phyloP scores from a whole-genome alignment of 495 filamentous ascomycete genomes.

The Aspergillus hancockii region DNA sequence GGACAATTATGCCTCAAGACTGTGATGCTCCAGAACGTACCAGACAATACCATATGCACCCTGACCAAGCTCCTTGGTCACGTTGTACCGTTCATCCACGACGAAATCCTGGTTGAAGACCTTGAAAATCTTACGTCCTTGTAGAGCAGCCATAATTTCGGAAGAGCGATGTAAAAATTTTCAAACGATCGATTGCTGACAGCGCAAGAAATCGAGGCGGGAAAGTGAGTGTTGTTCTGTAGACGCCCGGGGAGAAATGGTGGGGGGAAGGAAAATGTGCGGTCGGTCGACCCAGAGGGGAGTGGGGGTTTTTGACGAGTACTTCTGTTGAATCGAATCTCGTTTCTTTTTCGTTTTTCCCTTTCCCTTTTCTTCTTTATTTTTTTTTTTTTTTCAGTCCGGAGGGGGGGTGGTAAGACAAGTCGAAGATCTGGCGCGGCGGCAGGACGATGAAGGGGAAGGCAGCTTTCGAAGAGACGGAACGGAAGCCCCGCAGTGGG shows the following conservation, averaged over 20 bases:
- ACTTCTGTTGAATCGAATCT: not conserved
- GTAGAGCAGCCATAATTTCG: conserved; percentile 68
- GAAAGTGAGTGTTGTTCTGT: conserved; percentile 12
- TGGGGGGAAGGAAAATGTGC: conserved; percentile 6
- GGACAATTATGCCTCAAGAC: not conserved
- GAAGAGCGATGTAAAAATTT: conserved; percentile 4
- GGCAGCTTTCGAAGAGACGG: conserved; percentile 4
- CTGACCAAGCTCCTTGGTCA: conserved; percentile 97
- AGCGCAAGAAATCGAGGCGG: conserved; percentile 4
- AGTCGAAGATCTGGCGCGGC: conserved; percentile 3
- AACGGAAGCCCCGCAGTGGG: conserved; percentile 6
- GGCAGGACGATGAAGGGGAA: not conserved
- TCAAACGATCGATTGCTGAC: conserved; percentile 17
- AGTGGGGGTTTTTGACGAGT: conserved; percentile 1
- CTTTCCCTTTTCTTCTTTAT: not conserved
- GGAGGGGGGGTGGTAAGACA: not conserved
- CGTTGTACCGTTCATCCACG: conserved; percentile 95
- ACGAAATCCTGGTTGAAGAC: conserved; percentile 99
- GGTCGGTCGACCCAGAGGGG: not conserved
- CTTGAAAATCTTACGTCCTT: conserved; percentile 95
- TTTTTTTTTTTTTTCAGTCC: not conserved
- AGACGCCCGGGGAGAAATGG: conserved; percentile 4
- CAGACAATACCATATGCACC: conserved; percentile 99
- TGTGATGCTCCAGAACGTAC: conserved; percentile 51
- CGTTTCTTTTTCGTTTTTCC: not conserved